These are phyloP conservation scores for Eimeria zaria DNA, from an alignment of 169 alveolate genomes.

Conservation along the genomic window DNA sequence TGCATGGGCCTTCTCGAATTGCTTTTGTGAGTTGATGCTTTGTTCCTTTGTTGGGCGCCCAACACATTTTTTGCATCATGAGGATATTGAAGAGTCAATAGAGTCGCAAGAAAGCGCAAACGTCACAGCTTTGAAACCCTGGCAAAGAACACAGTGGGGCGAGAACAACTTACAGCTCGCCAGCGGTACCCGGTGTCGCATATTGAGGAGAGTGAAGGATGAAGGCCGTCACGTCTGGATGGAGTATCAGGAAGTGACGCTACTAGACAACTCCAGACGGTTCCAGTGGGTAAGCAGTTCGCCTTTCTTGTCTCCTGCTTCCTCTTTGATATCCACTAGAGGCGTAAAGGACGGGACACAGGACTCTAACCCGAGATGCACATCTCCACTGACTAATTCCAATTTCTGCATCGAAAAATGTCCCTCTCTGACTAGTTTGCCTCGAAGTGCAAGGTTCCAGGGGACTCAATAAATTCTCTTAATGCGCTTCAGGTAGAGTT, in stretches of 20 bases:
- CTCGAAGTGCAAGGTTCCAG: neutral
- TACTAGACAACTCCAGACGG: constrained; percentile 22
- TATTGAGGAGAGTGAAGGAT: constrained; percentile 24
- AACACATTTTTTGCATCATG: neutral
- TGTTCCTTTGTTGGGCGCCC: neutral
- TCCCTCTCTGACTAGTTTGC: neutral
- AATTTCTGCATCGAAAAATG: neutral
- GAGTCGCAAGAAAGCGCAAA: neutral
- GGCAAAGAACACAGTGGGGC: neutral
- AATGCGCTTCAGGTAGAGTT: constrained; percentile 2
- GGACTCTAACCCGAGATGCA: no score
- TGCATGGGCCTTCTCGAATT: neutral
- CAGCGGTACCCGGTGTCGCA: constrained; percentile 43
- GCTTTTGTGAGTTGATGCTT: neutral
- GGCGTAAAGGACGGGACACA: neutral
- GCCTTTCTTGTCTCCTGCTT: neutral
- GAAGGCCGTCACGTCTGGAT: constrained; percentile 54
- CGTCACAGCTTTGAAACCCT: neutral
- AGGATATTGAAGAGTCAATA: neutral
- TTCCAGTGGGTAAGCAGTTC: constrained; percentile 9
- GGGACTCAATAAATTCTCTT: neutral
- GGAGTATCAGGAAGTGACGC: constrained; percentile 48
- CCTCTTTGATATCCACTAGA: neutral
- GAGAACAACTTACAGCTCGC: constrained; percentile 5
- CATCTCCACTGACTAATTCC: neutral